A percentile compares a stretch with the other conserved stretches of the same genome.
Evolutionary conservation across 768 basidiomycete species (phyloP).

Genomic region (Artomyces pyxidatus): DNA sequence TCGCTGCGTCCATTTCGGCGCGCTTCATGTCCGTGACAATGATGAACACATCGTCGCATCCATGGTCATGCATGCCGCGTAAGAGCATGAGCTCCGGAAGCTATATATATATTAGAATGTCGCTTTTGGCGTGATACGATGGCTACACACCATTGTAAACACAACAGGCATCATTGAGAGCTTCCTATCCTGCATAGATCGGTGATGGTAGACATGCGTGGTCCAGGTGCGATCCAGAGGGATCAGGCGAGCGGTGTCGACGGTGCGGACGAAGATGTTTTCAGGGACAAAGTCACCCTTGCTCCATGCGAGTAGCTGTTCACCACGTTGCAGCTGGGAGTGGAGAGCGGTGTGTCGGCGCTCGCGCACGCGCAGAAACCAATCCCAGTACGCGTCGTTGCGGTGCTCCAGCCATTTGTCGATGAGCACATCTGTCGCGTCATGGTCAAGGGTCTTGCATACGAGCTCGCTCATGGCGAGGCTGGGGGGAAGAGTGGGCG

Average conservation of each 20-base stretch:
- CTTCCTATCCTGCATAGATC: slow-evolving; percentile 65
- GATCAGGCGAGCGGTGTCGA: slow-evolving; percentile 70
- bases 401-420: slow-evolving; percentile 80
- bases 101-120: slow-evolving; percentile 25
- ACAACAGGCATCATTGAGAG: slow-evolving; percentile 75
- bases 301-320: slow-evolving; percentile 40
- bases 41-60: slow-evolving; percentile 71
- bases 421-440: slow-evolving; percentile 70
- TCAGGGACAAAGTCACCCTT: slow-evolving; percentile 75
- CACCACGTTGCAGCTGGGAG: slow-evolving; percentile 29
- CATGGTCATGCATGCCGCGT: slow-evolving; percentile 72
- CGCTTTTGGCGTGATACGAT: background rate
- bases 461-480: slow-evolving; percentile 74
- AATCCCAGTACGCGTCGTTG: slow-evolving; percentile 68
- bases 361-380: slow-evolving; percentile 66
- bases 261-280: slow-evolving; percentile 71
- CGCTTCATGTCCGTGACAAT: slow-evolving; percentile 75
- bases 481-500: slow-evolving; percentile 54
- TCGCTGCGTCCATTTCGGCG: slow-evolving; percentile 74
- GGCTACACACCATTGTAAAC: slow-evolving; percentile 59
- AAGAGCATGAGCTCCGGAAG: slow-evolving; percentile 74
- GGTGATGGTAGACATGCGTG: slow-evolving; percentile 73
- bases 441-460: slow-evolving; percentile 69
- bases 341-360: slow-evolving; percentile 49
- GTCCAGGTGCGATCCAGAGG: slow-evolving; percentile 79